Percentiles rank a stretch among this genome's conserved stretches.
phyloP scores from a whole-genome alignment of 768 basidiomycete species.

The Hydnomerulius pinastri region DNA sequence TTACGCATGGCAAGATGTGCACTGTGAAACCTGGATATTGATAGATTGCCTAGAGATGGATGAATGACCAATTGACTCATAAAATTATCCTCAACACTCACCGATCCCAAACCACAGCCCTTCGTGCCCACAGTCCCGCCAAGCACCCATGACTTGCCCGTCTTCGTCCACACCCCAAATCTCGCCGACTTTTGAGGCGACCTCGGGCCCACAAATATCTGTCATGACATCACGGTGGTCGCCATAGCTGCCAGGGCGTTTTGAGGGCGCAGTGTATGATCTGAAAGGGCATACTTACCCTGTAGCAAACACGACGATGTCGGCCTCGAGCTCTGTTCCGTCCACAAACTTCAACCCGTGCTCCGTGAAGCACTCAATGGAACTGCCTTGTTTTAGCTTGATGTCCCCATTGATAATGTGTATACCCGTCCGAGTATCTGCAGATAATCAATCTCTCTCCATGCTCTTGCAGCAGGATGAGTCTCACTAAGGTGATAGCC shows the following conservation, averaged over 20 bases:
- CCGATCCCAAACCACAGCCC: conserved; percentile 28
- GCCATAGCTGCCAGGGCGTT: conserved; percentile 38
- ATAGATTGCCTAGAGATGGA: neutral
- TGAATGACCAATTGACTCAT: neutral
- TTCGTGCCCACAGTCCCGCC: conserved; percentile 21
- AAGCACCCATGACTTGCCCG: conserved; percentile 49
- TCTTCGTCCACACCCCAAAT: conserved; percentile 63
- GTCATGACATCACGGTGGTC: conserved; percentile 39
- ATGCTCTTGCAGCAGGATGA: neutral
- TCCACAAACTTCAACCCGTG: conserved; percentile 20
- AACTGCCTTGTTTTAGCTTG: conserved; percentile 44
- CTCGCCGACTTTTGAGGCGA: conserved; percentile 43
- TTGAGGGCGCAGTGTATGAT: neutral
- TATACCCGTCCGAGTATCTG: conserved; percentile 35
- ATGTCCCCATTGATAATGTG: conserved; percentile 45
- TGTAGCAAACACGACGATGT: conserved; percentile 25
- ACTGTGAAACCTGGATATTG: conserved; percentile 11
- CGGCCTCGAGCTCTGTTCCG: conserved; percentile 21
- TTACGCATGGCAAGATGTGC: conserved; percentile 6
- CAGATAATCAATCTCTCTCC: neutral
- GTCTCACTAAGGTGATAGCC: conserved; percentile 32
- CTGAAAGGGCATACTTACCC: neutral
- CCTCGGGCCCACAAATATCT: conserved; percentile 46
- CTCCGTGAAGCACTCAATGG: conserved; percentile 24
- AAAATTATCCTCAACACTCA: neutral